Conservation (phyloP, 352 stramenopile genomes). For the Pythium dissimile region DNA sequence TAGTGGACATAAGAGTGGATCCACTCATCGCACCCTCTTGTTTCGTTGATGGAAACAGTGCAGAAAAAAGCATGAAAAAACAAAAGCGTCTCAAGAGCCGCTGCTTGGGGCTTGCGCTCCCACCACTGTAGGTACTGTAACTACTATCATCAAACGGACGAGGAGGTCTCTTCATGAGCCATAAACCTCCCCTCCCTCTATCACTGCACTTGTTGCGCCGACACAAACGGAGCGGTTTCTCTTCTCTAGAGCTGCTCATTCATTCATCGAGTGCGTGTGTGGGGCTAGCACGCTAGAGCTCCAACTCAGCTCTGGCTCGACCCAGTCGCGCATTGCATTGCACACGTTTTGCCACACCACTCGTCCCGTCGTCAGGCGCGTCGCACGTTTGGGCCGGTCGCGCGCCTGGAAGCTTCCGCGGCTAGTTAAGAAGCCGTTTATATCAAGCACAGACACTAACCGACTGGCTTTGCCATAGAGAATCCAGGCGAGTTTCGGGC, state of each 20-base stretch:
- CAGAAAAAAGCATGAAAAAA: neutral
- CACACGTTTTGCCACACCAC: conserved; percentile 1
- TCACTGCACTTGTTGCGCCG: too few relatives aligned
- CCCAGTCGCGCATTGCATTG: neutral
- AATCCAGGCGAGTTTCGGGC: too few relatives aligned
- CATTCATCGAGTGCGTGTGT: too few relatives aligned
- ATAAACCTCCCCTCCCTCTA: too few relatives aligned
- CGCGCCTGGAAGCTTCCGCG: conserved; percentile 11
- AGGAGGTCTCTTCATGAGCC: too few relatives aligned
- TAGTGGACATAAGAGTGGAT: conserved; percentile 8
- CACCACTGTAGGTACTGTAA: neutral
- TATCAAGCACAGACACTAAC: neutral
- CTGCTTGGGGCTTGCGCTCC: neutral
- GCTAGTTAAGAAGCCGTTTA: neutral
- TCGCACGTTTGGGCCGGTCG: neutral
- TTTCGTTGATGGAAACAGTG: neutral
- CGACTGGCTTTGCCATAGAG: too few relatives aligned
- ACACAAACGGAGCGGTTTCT: too few relatives aligned
- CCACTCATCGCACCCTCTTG: neutral
- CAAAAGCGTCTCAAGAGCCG: neutral
- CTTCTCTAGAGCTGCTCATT: too few relatives aligned
- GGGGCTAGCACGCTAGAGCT: too few relatives aligned
- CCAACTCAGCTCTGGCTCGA: neutral
- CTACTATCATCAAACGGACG: too few relatives aligned
- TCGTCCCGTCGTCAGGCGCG: conserved; percentile 5